These are phyloP conservation scores for Acanthamoeba healyi DNA, from an alignment of 208 protist genomes.

Conservation along the genomic window DNA sequence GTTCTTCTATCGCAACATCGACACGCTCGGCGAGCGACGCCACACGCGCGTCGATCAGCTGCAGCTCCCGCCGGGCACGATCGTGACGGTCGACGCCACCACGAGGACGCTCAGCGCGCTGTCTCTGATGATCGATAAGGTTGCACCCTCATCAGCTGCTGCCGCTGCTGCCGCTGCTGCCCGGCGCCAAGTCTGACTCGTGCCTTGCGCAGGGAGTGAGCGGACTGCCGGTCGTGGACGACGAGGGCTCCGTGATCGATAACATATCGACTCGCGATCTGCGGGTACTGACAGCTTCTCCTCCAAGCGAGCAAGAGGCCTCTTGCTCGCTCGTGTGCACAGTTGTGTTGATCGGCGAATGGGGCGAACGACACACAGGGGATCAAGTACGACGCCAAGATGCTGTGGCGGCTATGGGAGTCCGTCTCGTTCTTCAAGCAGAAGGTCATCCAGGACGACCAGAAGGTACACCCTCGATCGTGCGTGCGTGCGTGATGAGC, in stretches of 20 bases:
- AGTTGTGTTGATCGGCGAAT: not conserved
- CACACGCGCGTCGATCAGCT: conserved; percentile 1
- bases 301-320: too few species aligned
- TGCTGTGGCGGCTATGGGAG: conserved; percentile 7
- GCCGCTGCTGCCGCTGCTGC: too few species aligned
- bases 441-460: not conserved
- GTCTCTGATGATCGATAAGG: not conserved
- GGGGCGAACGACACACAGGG: not conserved
- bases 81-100: not conserved
- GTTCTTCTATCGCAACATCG: conserved; percentile 13
- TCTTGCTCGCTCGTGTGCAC: not conserved
- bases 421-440: not conserved
- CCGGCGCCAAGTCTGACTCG: too few species aligned
- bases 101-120: not conserved
- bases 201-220: conserved; percentile 2
- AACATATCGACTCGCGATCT: conserved; percentile 13
- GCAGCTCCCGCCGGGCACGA: not conserved
- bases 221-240: not conserved
- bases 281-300: not conserved
- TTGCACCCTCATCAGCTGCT: not conserved
- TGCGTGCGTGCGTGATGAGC: not conserved
- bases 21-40: not conserved
- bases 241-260: not conserved
- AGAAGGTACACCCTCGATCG: too few species aligned
- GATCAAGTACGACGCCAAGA: conserved; percentile 22